Evolutionary conservation across 108 stramenopile genomes (phyloP).

Genomic region (Nitzschia putrida): DNA sequence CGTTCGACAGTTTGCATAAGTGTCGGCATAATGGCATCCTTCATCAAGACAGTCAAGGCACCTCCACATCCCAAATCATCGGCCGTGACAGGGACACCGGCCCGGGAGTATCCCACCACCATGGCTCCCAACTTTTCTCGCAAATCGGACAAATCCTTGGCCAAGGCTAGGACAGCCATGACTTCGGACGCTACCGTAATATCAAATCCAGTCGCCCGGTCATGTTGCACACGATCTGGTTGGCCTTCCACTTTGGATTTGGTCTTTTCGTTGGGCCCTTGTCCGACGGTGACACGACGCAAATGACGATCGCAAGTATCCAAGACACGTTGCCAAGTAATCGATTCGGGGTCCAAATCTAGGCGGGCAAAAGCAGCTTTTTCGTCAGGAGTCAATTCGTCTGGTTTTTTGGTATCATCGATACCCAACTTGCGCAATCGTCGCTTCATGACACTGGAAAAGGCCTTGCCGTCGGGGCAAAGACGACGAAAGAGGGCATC

Average conservation of each 20-base stretch:
- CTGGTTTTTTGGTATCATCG: slow-evolving; percentile 68
- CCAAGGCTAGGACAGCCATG: slow-evolving; percentile 96
- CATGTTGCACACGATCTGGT: slow-evolving; percentile 65
- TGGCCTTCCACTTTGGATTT: slow-evolving; percentile 54
- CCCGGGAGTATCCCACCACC: slow-evolving; percentile 88
- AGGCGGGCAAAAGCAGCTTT: slow-evolving; percentile 80
- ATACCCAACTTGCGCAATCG: slow-evolving; percentile 92
- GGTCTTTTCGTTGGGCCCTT: slow-evolving; percentile 85
- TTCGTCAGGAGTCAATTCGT: slow-evolving; percentile 87
- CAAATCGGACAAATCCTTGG: slow-evolving; percentile 87
- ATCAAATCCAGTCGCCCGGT: slow-evolving; percentile 93
- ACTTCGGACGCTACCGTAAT: slow-evolving; percentile 98
- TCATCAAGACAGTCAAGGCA: slow-evolving; percentile 96
- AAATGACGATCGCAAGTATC: slow-evolving; percentile 98
- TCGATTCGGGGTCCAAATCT: slow-evolving; percentile 91
- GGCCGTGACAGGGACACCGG: slow-evolving; percentile 81
- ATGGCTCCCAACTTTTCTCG: slow-evolving; percentile 91
- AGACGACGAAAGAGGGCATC: slow-evolving; percentile 90
- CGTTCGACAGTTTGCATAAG: slow-evolving; percentile 98
- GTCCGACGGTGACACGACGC: slow-evolving; percentile 79
- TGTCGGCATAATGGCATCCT: slow-evolving; percentile 93
- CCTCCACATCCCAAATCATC: slow-evolving; percentile 98
- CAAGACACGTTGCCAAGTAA: slow-evolving; percentile 97
- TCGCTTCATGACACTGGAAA: slow-evolving; percentile 74
- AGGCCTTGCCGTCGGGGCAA: slow-evolving; percentile 64